Conservation (phyloP, 2,329 filamentous ascomycete species). For the Zasmidium cellare region DNA sequence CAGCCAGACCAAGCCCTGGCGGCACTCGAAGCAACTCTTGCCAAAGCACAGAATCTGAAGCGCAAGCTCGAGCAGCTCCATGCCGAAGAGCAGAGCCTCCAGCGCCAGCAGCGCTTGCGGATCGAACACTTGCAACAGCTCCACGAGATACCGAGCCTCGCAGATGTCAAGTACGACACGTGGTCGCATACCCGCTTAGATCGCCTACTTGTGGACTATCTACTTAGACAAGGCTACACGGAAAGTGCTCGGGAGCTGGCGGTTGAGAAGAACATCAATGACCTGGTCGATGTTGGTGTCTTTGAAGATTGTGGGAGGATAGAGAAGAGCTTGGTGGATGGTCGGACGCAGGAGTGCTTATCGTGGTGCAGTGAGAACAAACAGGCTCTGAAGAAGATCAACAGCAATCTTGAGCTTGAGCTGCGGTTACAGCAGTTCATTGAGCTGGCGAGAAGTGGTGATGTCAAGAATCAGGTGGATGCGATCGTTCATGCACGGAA, state of each 20-base stretch:
- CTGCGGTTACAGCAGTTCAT: conserved; percentile 93
- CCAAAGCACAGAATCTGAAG: conserved; percentile 81
- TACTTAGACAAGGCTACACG: conserved; percentile 79
- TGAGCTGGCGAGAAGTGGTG: conserved; percentile 73
- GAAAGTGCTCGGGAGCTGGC: conserved; percentile 76
- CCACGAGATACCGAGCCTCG: conserved; percentile 74
- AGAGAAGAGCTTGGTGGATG: conserved; percentile 66
- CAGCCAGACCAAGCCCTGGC: conserved; percentile 70
- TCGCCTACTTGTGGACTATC: conserved; percentile 86
- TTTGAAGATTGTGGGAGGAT: conserved; percentile 82
- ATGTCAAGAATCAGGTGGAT: conserved; percentile 66
- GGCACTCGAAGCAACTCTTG: conserved; percentile 80
- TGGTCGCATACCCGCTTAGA: conserved; percentile 85
- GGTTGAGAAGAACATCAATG: conserved; percentile 70
- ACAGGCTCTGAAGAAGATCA: conserved; percentile 84
- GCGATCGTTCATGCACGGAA: conserved; percentile 81
- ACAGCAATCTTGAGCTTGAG: conserved; percentile 88
- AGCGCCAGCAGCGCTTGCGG: conserved; percentile 72
- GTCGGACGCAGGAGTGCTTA: conserved; percentile 75
- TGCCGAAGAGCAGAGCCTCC: conserved; percentile 75
- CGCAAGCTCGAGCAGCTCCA: conserved; percentile 77
- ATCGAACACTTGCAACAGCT: conserved; percentile 80
- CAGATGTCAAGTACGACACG: conserved; percentile 89
- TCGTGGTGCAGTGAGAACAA: conserved; percentile 94
- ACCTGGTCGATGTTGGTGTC: conserved; percentile 84